Conservation (phyloP, 2,329 filamentous ascomycete species). For the Pseudopithomyces chartarum region DNA sequence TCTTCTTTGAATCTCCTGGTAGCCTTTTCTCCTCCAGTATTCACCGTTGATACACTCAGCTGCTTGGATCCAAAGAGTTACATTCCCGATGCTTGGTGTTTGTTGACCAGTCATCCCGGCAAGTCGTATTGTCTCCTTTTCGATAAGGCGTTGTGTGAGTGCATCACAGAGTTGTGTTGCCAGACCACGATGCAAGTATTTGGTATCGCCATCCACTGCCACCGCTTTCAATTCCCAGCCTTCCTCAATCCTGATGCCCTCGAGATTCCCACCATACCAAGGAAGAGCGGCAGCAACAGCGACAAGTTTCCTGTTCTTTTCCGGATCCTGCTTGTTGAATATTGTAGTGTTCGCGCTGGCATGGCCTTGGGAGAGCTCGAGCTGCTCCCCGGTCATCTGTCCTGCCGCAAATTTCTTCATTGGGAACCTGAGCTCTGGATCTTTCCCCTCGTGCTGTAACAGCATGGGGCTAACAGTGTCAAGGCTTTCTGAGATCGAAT, state of each 20-base stretch:
- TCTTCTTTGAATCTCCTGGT: background rate
- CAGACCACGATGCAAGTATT: background rate
- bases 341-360: no score
- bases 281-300: background rate
- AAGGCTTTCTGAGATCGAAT: no score
- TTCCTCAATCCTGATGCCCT: background rate
- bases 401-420: no score
- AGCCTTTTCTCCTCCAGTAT: background rate
- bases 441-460: background rate
- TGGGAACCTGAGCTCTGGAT: no score
- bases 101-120: background rate
- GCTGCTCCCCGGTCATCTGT: no score
- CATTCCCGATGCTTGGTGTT: background rate
- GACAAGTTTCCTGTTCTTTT: background rate
- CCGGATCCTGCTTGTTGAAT: no score
- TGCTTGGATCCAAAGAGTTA: background rate
- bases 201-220: background rate
- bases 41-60: background rate
- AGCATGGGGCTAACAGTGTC: no score
- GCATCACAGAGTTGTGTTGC: background rate
- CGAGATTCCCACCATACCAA: background rate
- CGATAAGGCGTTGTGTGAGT: background rate
- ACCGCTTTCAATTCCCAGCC: constrained; percentile 2
- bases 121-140: background rate
- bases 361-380: no score